Percentiles rank a stretch among this genome's conserved stretches.
Conservation (phyloP, 2,329 filamentous ascomycete genomes). For the Alternaria brassicicola region DNA sequence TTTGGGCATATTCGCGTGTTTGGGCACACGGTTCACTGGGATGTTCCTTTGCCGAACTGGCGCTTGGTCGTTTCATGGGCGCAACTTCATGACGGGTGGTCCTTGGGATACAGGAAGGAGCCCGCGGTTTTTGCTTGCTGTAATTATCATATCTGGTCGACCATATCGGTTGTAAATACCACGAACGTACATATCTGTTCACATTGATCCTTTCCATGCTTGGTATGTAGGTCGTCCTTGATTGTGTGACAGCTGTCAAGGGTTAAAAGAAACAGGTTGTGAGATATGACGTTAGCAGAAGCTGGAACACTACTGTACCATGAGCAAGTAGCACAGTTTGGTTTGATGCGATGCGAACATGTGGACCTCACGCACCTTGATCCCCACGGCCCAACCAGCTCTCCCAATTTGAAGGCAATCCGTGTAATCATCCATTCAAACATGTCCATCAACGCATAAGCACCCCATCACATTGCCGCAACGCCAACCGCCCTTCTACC, state of each 20-base stretch:
- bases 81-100: neutral
- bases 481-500: neutral
- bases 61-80: constrained; percentile 7
- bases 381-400: neutral
- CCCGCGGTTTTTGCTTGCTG: neutral
- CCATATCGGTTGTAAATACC: neutral
- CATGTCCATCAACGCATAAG: neutral
- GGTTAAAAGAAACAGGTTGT: neutral
- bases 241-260: neutral
- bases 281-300: neutral
- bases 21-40: neutral
- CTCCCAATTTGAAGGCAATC: neutral
- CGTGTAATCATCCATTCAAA: neutral
- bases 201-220: neutral
- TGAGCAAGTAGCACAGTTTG: neutral
- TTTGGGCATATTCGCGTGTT: neutral
- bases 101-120: neutral
- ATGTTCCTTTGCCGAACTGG: constrained; percentile 6
- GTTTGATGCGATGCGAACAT: neutral
- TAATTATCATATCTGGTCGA: constrained; percentile 1
- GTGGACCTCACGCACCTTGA: neutral
- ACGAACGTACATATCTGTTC: neutral
- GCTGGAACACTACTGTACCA: neutral
- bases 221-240: too few relatives aligned
- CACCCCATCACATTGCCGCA: neutral